Conservation (phyloP, 2,329 filamentous ascomycete species). For the Nannizzia gypsea region DNA sequence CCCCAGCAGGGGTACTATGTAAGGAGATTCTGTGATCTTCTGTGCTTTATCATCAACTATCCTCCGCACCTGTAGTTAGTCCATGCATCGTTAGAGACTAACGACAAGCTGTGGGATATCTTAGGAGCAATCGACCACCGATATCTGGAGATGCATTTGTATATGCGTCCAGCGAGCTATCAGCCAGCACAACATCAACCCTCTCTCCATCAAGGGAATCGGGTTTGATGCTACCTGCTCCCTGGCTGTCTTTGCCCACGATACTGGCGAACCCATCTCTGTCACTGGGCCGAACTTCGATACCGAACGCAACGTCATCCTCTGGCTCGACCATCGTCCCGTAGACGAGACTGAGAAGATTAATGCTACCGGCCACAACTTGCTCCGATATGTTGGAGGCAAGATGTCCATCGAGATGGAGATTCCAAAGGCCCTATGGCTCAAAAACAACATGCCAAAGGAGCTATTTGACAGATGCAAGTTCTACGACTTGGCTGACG, state of each 20-base stretch:
- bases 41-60: background rate
- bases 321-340: constrained; percentile 94
- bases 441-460: constrained; percentile 95
- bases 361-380: constrained; percentile 82
- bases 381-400: constrained; percentile 90
- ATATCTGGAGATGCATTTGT: constrained; percentile 96
- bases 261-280: constrained; percentile 81
- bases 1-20: constrained; percentile 65
- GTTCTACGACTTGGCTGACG: constrained; percentile 91
- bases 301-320: constrained; percentile 84
- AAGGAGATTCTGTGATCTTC: constrained; percentile 19
- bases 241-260: constrained; percentile 74
- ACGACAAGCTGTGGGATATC: background rate
- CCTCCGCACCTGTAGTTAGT: too few relatives aligned
- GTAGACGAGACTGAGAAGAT: constrained; percentile 85
- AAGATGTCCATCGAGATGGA: constrained; percentile 99
- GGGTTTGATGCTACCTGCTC: constrained; percentile 99
- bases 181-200: constrained; percentile 66
- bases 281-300: constrained; percentile 82
- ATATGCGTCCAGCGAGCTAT: constrained; percentile 73
- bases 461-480: constrained; percentile 87
- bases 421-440: constrained; percentile 94
- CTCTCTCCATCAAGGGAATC: constrained; percentile 68
- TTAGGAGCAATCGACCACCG: constrained; percentile 91
- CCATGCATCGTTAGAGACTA: constrained; percentile 3